Conservation (phyloP, 345 rosid species). For the Populus simonii region DNA sequence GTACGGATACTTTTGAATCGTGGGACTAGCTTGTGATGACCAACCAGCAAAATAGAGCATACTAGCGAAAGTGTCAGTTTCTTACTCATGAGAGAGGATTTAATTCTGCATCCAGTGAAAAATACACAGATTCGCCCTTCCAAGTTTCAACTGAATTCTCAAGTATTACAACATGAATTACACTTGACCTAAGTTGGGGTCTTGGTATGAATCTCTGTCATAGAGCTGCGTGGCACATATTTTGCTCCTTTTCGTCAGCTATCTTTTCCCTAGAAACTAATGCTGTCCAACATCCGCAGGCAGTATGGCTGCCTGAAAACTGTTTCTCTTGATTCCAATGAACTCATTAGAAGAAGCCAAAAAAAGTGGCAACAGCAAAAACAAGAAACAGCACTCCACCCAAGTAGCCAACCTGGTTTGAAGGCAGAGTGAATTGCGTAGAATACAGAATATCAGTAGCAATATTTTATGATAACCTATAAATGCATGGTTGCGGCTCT, state of each 20-base stretch:
- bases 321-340: conserved; percentile 4
- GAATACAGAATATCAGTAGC: not conserved
- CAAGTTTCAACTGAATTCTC: conserved; percentile 1
- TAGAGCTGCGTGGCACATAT: not conserved
- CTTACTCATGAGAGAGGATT: not conserved
- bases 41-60: not conserved
- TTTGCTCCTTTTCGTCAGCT: not conserved
- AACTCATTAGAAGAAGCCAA: conserved; percentile 63
- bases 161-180: not conserved
- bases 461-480: not conserved
- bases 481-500: not conserved
- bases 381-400: conserved; percentile 85
- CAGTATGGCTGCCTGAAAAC: not conserved
- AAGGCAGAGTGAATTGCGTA: conserved; percentile 23
- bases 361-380: conserved; percentile 84
- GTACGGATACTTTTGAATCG: too few relatives aligned
- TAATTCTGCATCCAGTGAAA: not conserved
- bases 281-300: not conserved
- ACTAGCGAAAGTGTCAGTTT: not conserved
- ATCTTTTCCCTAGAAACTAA: not conserved
- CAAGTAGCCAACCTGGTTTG: conserved; percentile 74
- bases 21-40: not conserved
- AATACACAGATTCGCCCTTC: not conserved
- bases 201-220: not conserved
- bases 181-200: not conserved